Base-by-base conservation (phyloP, 441 rosid species). In the Melastoma candidum region DNA sequence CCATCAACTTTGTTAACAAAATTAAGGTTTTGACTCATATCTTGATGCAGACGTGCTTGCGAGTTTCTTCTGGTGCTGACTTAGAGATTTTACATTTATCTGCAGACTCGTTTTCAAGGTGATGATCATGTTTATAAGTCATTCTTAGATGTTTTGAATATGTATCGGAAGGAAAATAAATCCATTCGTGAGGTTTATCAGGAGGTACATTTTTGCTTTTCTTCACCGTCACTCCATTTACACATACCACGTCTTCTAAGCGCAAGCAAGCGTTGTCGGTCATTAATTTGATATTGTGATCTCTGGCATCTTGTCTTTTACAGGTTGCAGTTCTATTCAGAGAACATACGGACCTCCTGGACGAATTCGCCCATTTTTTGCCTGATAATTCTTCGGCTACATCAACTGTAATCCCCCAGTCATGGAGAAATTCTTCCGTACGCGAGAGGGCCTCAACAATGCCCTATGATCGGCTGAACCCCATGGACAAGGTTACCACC, bases 161-260 rank as follows among this genome's bases (percentile, higher is more conserved):
- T 90, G 96, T 95, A 95, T 66, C 76, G 95, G 79, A 87, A 80
- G 70, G 99, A 85, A 72, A 85, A 80, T 74, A 95, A 95, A 77
- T 84, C 95, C 61, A 90, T 90, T 50, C 68, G 75, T 36, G 97
- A 87, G 70, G 97, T 95, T 64, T 90, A 87, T 61, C 73, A 69
- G 59, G 99, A 90, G 99, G 99, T 94, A 51, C 66, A 60, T 51
- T 11, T 27, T 0, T 39, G n/a, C 62, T 59, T 17, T 9, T 54
- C 36, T 69, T 36, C 2, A 44, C 47, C 24, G 50, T 58, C 46
- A 64, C 52, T 50, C 17, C 27, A 49, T 25, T 25, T 57, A 60
- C 53, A 44, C 3, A 25, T 48, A 11, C 17, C 49, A 10, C 26
- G 57, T 56, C 12, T 51, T 56, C 51, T 52, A 26, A 9, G 14